These are phyloP conservation scores for Populus trichocarpa DNA, from an alignment of 441 rosid species.

Conservation along the genomic window DNA sequence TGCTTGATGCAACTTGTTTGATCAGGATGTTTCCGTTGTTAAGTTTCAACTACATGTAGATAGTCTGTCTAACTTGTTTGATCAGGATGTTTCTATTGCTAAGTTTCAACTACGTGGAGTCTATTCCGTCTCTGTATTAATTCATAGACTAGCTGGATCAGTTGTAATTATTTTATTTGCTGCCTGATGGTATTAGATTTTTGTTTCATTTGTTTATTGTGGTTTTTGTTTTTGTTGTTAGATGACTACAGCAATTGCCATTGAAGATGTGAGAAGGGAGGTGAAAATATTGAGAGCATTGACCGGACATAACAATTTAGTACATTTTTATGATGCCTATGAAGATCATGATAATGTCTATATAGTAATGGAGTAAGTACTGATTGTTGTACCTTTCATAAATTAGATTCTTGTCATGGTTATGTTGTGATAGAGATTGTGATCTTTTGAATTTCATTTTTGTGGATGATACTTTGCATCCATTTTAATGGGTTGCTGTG, in stretches of 20 bases:
- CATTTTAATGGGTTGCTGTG: background rate
- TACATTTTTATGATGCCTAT: constrained; percentile 79
- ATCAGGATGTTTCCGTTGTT: background rate
- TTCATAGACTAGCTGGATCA: background rate
- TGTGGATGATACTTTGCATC: background rate
- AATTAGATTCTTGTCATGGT: background rate
- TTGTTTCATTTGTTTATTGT: background rate
- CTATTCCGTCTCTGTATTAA: background rate
- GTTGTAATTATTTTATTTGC: background rate
- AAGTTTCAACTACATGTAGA: background rate
- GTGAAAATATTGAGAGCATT: constrained; percentile 85
- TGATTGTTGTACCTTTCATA: background rate
- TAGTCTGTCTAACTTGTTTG: background rate
- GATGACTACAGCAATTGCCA: constrained; percentile 98
- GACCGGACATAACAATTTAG: constrained; percentile 80
- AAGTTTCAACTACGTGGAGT: background rate
- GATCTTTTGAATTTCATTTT: background rate
- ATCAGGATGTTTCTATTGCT: background rate
- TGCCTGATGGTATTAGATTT: background rate
- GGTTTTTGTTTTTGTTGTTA: constrained; percentile 21
- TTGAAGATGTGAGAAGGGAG: constrained; percentile 98
- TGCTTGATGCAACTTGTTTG: background rate
- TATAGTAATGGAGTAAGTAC: constrained; percentile 93
- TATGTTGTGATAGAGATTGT: background rate
- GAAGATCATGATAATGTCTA: constrained; percentile 91